Evolutionary conservation across 2,329 filamentous ascomycete species (phyloP), one percentile per base, ranked within the genome.

Genomic region (Pseudogymnoascus sp.): DNA sequence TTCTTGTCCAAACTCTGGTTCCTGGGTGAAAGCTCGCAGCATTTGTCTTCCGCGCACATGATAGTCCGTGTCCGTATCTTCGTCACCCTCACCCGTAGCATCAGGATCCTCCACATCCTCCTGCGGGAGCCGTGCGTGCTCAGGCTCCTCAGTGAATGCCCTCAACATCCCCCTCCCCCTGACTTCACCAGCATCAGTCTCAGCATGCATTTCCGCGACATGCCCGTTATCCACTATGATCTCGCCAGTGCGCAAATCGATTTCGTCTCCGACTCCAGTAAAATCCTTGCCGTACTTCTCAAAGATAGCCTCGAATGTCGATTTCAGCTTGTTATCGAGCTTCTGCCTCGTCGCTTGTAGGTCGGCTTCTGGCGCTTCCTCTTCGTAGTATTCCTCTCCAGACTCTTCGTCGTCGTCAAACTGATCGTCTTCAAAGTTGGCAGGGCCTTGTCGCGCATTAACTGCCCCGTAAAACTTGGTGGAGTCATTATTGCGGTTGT

Each of bases 161-260:
- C 56, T 65, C 34, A 64, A 28, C 12, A 65, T 53, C 2, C 65
- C 64, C 42, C 63, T 65, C 5, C 64, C 59, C 14, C 65, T 63
- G 5, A 68, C 64, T 46, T 74, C 63, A 28, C 80, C 79, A 42
- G 75, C 71, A 76, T 84, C 78, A 67, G 82, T 76, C 72, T 88
- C 80, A 75, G 84, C 74, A 72, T 77, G 71, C 81, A 91, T 85
- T 71, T 84, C 74, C 60, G 83, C 74, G 61, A 97, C 74, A 76
- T 97, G 95, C 0, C 95, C 93, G 79, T 96, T 95, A 75, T 97
- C 84, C 63, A 97, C 87, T n/a, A 96, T 82, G 56, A 97, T 86
- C 64, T 90, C 80, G 62, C 91, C 92, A 0, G 90, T 93, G 60
- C 81, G 79, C 63, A 96, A 79, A 74, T 97, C 91, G 70, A 97